phyloP scores from a whole-genome alignment of 257 asterid genomes.

The Solanum virginianum region DNA sequence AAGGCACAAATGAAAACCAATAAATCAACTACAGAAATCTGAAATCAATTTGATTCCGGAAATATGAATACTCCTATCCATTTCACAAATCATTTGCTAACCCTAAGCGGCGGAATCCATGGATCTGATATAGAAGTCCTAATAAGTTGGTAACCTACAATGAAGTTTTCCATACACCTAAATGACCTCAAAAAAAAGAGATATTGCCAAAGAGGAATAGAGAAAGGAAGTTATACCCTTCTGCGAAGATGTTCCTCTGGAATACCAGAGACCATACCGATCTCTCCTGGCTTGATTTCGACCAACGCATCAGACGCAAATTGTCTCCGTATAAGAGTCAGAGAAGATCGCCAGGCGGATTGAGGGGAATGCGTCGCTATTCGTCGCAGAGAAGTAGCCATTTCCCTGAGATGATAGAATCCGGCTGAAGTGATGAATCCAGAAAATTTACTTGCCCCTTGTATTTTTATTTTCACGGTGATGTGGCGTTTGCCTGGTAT shows the following conservation, averaged over 20 bases:
- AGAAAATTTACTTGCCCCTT: background rate
- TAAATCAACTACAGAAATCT: background rate
- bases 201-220: background rate
- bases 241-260: slow-evolving; percentile 86
- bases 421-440: background rate
- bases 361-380: slow-evolving; percentile 30
- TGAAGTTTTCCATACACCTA: background rate
- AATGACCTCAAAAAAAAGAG: background rate
- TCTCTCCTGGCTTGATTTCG: slow-evolving; percentile 74
- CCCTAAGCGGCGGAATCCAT: background rate
- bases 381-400: slow-evolving; percentile 69
- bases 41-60: background rate
- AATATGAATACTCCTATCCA: background rate
- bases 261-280: slow-evolving; percentile 79
- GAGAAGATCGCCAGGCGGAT: slow-evolving; percentile 21
- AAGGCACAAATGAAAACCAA: background rate
- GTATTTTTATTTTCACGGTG: background rate
- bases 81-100: background rate
- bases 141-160: background rate
- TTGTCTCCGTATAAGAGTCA: slow-evolving; percentile 30
- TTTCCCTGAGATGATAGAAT: slow-evolving; percentile 11
- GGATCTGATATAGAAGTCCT: background rate
- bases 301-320: slow-evolving; percentile 53
- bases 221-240: slow-evolving; percentile 21
- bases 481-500: background rate